Percentiles rank a stretch among this genome's conserved stretches.
phyloP scores from a whole-genome alignment of 1,139 yeast species.

The Zygosaccharomyces pseudobailii region DNA sequence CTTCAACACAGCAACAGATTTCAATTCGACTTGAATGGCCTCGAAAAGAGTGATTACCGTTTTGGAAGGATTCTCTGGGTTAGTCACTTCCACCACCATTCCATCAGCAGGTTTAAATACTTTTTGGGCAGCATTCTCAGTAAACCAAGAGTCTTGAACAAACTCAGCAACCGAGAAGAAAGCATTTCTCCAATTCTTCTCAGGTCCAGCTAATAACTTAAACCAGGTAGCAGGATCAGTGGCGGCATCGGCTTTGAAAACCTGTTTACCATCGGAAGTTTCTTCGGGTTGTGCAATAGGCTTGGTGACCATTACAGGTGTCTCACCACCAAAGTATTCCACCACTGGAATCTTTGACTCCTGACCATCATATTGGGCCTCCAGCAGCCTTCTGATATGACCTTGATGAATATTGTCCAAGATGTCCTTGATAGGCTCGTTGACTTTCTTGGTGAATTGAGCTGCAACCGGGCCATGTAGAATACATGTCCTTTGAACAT shows the following conservation, averaged over 20 bases:
- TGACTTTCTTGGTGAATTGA: conserved; percentile 76
- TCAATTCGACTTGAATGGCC: conserved; percentile 63
- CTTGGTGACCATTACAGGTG: conserved; percentile 40
- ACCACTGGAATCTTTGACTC: conserved; percentile 72
- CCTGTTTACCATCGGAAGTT: conserved; percentile 36
- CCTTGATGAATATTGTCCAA: conserved; percentile 88
- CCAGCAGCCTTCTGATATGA: conserved; percentile 65
- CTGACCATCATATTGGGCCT: conserved; percentile 69
- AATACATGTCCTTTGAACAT: conserved; percentile 97
- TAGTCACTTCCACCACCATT: conserved; percentile 57
- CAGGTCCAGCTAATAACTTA: conserved; percentile 70
- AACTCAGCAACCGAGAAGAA: conserved; percentile 72
- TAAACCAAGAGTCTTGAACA: conserved; percentile 81
- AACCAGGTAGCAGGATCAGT: conserved; percentile 65
- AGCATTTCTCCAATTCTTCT: conserved; percentile 88
- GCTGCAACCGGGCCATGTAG: conserved; percentile 99
- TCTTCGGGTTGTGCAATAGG: conserved; percentile 7
- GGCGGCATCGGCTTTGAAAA: conserved; percentile 48
- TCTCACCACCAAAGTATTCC: conserved; percentile 79
- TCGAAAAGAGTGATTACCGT: conserved; percentile 65
- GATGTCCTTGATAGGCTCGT: conserved; percentile 89
- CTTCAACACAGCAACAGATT: conserved; percentile 64
- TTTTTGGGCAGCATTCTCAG: conserved; percentile 70
- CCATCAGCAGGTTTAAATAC: conserved; percentile 65
- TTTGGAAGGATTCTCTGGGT: conserved; percentile 48